Conservation (phyloP, 139 green algal genomes). For the Picochlorum sp. region DNA sequence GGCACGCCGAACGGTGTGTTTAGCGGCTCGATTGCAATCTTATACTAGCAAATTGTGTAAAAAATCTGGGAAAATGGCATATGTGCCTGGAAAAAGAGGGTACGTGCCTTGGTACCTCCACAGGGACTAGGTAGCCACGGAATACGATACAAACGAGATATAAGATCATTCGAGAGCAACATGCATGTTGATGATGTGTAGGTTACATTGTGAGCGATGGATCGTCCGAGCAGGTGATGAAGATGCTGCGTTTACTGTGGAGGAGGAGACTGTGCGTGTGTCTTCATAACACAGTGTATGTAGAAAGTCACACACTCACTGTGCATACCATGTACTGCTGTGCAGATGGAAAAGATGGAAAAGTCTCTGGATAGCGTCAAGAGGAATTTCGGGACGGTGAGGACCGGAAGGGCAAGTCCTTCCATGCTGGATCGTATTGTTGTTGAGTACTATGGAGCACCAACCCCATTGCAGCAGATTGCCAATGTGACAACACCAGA, state of each 20-base stretch:
- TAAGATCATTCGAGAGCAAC: too few species aligned
- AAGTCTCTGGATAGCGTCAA: conserved; percentile 57
- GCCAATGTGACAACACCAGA: conserved; percentile 80
- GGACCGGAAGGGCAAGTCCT: conserved; percentile 83
- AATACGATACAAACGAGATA: too few species aligned
- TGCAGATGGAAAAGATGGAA: conserved; percentile 66
- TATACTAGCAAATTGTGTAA: too few species aligned
- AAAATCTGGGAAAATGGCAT: too few species aligned
- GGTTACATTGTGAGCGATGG: too few species aligned
- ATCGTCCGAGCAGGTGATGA: not conserved
- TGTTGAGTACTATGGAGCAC: conserved; percentile 87
- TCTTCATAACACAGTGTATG: not conserved
- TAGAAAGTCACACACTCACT: too few species aligned
- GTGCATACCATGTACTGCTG: not conserved
- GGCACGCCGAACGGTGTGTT: too few species aligned
- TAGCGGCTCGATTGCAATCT: too few species aligned
- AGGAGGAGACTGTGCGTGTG: conserved; percentile 18
- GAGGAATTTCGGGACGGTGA: conserved; percentile 76
- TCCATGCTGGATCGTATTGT: conserved; percentile 84
- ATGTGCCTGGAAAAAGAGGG: too few species aligned
- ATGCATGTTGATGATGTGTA: too few species aligned
- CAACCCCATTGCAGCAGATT: conserved; percentile 76
- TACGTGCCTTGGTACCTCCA: too few species aligned
- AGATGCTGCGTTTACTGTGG: conserved; percentile 5
- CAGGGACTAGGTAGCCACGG: too few species aligned